These are phyloP conservation scores for Crotalaria pallida DNA, from an alignment of 306 rosid species.

Conservation along the genomic window DNA sequence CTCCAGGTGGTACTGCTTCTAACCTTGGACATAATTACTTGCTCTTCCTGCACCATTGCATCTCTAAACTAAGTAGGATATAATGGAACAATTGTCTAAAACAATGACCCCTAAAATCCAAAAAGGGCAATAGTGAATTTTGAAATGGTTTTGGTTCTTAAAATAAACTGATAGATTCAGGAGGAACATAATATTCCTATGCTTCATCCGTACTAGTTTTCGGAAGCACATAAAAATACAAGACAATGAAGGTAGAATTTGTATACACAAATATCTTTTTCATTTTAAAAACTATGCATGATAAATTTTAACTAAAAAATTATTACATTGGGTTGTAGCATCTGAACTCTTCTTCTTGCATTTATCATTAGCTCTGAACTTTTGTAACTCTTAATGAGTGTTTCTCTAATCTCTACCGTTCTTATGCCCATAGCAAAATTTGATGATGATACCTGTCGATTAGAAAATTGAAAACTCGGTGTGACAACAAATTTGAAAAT, in stretches of 20 bases:
- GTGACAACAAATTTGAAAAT: constrained; percentile 27
- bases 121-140: not conserved
- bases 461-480: not conserved
- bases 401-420: constrained; percentile 52
- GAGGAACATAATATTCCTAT: not conserved
- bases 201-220: not conserved
- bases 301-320: not conserved
- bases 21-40: constrained; percentile 19
- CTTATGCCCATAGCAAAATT: constrained; percentile 39
- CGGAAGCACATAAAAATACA: not conserved
- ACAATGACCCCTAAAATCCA: not conserved
- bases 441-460: constrained; percentile 37
- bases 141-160: not conserved
- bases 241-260: not conserved
- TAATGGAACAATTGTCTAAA: not conserved
- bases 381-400: constrained; percentile 52
- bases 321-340: constrained; percentile 48
- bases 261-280: not conserved
- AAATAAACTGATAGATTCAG: not conserved
- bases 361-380: constrained; percentile 40
- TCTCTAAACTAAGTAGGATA: not conserved
- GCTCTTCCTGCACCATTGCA: constrained; percentile 36
- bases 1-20: constrained; percentile 44
- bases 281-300: not conserved
- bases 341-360: constrained; percentile 45